These are phyloP conservation scores for Picea sitchensis DNA, from an alignment of 75 land plant species.

Conservation along the genomic window DNA sequence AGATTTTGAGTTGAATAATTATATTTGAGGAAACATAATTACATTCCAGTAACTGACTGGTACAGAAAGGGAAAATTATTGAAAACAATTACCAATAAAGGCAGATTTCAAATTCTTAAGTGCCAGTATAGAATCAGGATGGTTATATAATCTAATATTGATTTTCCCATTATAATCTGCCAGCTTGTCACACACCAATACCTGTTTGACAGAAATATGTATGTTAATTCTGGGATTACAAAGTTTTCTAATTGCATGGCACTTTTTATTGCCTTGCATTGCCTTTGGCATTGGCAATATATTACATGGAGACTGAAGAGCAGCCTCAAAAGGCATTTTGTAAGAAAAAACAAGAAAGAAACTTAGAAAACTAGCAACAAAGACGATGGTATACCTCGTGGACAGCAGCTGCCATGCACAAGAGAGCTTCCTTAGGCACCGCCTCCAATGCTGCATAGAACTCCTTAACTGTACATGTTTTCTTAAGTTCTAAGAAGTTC, in stretches of 20 bases:
- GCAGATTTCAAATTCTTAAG: slow-evolving; percentile 87
- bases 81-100: slow-evolving; percentile 59
- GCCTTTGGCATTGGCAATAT: neutral
- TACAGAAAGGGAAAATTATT: neutral
- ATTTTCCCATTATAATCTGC: slow-evolving; percentile 44
- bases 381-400: slow-evolving; percentile 53
- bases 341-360: neutral
- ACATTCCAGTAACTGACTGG: neutral
- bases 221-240: neutral
- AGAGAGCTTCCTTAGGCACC: slow-evolving; percentile 73
- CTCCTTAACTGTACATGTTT: slow-evolving; percentile 32
- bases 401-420: slow-evolving; percentile 83
- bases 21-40: neutral
- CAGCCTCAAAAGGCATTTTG: neutral
- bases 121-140: slow-evolving; percentile 75
- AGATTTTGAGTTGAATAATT: neutral
- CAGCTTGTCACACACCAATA: slow-evolving; percentile 31
- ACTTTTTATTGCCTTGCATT: neutral
- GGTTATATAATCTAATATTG: slow-evolving; percentile 70
- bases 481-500: slow-evolving; percentile 53
- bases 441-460: slow-evolving; percentile 53
- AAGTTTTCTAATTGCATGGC: neutral
- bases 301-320: neutral
- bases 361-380: neutral
- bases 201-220: slow-evolving; percentile 27